Conservation (phyloP, 2,329 filamentous ascomycete genomes). For the Exophiala sp. region DNA sequence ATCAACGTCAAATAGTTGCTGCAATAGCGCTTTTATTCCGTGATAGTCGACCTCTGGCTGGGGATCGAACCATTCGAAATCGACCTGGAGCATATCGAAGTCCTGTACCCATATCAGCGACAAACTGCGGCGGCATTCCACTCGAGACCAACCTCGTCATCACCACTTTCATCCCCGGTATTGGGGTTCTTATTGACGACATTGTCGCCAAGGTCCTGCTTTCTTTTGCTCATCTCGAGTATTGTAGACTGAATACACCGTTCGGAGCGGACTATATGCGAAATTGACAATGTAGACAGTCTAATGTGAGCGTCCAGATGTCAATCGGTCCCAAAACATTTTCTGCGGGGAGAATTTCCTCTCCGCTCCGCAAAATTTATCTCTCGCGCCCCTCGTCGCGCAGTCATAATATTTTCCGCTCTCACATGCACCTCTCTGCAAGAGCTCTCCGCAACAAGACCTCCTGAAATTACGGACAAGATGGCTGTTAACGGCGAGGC, state of each 20-base stretch:
- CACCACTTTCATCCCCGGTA: conserved; percentile 27
- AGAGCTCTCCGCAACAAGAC: conserved; percentile 6
- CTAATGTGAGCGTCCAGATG: not conserved
- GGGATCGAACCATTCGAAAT: conserved; percentile 99
- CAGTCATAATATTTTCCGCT: conserved; percentile 1
- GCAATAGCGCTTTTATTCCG: conserved; percentile 80
- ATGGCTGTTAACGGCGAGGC: conserved; percentile 28
- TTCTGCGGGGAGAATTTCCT: conserved; percentile 13
- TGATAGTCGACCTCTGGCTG: conserved; percentile 87
- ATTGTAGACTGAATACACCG: not conserved
- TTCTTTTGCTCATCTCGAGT: conserved; percentile 27
- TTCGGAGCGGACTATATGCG: not conserved
- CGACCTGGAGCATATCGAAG: conserved; percentile 85
- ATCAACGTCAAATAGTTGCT: conserved; percentile 89
- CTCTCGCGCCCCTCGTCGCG: conserved; percentile 3
- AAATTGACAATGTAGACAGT: not conserved
- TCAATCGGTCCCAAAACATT: conserved; percentile 1
- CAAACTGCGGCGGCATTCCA: not conserved
- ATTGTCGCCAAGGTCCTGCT: conserved; percentile 23
- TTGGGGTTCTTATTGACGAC: conserved; percentile 14
- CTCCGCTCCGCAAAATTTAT: conserved; percentile 4
- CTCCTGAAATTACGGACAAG: not conserved
- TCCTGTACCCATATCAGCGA: conserved; percentile 50
- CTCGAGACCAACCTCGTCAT: conserved; percentile 36
- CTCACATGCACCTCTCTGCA: not conserved